Percentiles rank a stretch among this genome's conserved stretches.
Evolutionary conservation across 768 basidiomycete genomes (phyloP).

Genomic region (Russula griseocarnosa): DNA sequence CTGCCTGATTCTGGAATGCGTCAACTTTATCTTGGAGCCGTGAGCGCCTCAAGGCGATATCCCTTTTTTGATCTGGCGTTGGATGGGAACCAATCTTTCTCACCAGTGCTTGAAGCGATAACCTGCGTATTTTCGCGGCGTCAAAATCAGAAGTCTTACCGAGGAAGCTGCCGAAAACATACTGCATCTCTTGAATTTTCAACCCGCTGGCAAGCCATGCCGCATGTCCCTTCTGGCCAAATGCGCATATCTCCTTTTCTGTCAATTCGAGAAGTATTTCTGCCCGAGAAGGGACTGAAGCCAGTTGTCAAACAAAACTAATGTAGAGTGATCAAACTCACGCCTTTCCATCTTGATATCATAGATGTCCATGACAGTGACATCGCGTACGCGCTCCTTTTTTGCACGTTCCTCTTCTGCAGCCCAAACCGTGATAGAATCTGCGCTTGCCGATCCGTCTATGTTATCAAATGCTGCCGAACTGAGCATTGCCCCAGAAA

Average conservation of each 20-base stretch:
- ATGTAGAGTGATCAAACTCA: background rate
- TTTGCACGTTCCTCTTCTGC: background rate
- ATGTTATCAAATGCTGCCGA: too few relatives aligned
- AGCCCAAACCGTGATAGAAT: background rate
- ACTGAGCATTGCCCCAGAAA: too few relatives aligned
- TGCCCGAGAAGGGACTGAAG: background rate
- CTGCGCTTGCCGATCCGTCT: too few relatives aligned
- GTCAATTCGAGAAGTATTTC: background rate
- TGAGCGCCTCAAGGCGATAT: too few relatives aligned
- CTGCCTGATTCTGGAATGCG: too few relatives aligned
- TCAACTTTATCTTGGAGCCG: too few relatives aligned
- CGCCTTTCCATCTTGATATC: background rate
- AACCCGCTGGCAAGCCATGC: constrained; percentile 5
- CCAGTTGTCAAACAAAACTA: background rate
- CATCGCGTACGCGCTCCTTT: background rate
- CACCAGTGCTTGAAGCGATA: too few relatives aligned
- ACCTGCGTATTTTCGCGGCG: background rate
- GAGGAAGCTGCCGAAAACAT: background rate
- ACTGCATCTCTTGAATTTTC: constrained; percentile 14
- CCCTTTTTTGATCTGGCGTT: too few relatives aligned
- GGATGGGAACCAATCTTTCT: too few relatives aligned
- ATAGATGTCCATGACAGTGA: too few relatives aligned
- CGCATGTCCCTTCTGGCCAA: background rate
- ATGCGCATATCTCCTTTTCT: background rate
- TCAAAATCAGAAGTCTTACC: background rate